These are phyloP conservation scores for Schizopora paradoxa DNA, from an alignment of 1,284 basidiomycete species.

Conservation along the genomic window DNA sequence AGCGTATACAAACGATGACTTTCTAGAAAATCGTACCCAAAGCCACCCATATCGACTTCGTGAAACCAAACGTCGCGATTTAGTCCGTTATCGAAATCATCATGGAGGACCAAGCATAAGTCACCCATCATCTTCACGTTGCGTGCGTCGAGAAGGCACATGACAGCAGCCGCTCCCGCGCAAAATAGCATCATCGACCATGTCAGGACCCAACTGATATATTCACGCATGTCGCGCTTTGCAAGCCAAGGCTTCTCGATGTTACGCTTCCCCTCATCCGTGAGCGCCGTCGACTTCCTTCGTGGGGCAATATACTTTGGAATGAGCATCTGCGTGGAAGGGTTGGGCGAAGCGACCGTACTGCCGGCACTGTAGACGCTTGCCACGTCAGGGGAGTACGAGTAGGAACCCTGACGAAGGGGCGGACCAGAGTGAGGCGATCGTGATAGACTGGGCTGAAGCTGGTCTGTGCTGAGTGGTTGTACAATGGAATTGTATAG, in stretches of 20 bases:
- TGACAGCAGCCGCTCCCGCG: constrained; percentile 3
- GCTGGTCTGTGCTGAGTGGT: no score
- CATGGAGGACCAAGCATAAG: constrained; percentile 64
- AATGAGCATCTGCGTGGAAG: background rate
- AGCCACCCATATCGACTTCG: constrained; percentile 72
- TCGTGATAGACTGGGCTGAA: constrained; percentile 6
- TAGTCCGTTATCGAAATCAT: constrained; percentile 56
- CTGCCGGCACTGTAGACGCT: constrained; percentile 5
- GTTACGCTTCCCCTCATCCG: background rate
- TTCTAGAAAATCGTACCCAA: no score
- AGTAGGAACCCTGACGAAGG: background rate
- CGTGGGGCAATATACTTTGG: background rate
- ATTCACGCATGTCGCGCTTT: constrained; percentile 2
- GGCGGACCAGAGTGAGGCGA: constrained; percentile 6
- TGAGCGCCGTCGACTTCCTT: constrained; percentile 11
- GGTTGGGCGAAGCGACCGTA: constrained; percentile 9
- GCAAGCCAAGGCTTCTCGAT: constrained; percentile 10
- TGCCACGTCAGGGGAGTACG: no score
- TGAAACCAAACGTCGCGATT: constrained; percentile 52
- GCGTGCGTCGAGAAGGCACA: background rate
- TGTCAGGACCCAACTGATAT: constrained; percentile 11
- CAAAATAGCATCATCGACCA: constrained; percentile 12
- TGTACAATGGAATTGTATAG: no score
- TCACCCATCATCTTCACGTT: constrained; percentile 25
- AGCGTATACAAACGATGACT: constrained; percentile 20